phyloP scores from a whole-genome alignment of 2,329 filamentous ascomycete species.

The Stagonosporopsis tanaceti region DNA sequence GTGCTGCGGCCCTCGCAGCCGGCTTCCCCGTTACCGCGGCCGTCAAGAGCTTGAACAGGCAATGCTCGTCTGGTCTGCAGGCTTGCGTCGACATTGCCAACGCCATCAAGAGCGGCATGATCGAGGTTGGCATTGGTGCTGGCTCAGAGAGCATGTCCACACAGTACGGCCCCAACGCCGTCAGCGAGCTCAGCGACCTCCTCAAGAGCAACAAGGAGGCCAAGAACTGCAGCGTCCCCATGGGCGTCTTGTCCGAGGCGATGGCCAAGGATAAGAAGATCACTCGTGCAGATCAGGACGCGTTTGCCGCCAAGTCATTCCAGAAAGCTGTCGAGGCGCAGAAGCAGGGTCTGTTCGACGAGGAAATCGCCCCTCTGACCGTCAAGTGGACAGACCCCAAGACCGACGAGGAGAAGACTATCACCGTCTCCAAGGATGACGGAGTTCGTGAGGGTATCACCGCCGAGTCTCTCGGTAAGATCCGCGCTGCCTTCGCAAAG shows the following conservation, averaged over 20 bases:
- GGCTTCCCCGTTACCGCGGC: slow-evolving; percentile 87
- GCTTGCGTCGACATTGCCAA: slow-evolving; percentile 94
- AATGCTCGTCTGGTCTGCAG: slow-evolving; percentile 93
- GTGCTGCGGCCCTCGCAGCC: slow-evolving; percentile 86
- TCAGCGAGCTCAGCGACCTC: slow-evolving; percentile 90
- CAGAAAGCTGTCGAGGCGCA: slow-evolving; percentile 89
- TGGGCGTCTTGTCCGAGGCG: slow-evolving; percentile 91
- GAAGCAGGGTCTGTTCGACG: slow-evolving; percentile 85
- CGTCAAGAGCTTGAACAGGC: slow-evolving; percentile 89
- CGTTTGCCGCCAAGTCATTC: slow-evolving; percentile 93
- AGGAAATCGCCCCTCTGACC: slow-evolving; percentile 87
- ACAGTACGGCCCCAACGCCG: slow-evolving; percentile 89
- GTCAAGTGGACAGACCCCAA: slow-evolving; percentile 92
- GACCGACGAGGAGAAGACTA: slow-evolving; percentile 81
- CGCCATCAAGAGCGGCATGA: slow-evolving; percentile 89
- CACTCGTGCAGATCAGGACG: slow-evolving; percentile 77
- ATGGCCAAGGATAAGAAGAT: slow-evolving; percentile 90
- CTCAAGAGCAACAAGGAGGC: slow-evolving; percentile 82
- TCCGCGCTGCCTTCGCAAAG: slow-evolving; percentile 87
- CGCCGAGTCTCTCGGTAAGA: slow-evolving; percentile 86
- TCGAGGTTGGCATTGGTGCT: slow-evolving; percentile 91
- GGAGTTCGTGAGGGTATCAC: slow-evolving; percentile 88
- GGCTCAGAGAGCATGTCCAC: slow-evolving; percentile 96
- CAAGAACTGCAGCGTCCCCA: slow-evolving; percentile 96
- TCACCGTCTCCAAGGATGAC: slow-evolving; percentile 86